Percentiles rank a stretch among this genome's conserved stretches.
These are phyloP conservation scores for Solanum appendiculatum DNA, from an alignment of 257 asterid genomes.

Conservation along the genomic window DNA sequence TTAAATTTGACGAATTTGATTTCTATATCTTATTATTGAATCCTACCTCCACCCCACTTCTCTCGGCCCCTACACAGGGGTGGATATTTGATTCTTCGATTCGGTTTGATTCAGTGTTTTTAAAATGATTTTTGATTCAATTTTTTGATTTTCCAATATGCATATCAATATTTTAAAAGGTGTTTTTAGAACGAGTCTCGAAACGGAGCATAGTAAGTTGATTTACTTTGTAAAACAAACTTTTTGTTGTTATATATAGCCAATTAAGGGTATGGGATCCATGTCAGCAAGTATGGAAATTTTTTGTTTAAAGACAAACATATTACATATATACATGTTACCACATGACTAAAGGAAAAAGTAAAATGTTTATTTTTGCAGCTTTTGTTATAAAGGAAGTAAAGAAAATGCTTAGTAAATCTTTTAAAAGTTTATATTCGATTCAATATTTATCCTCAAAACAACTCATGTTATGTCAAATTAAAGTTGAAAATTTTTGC, in stretches of 20 bases:
- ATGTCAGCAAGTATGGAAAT: slow-evolving; percentile 4
- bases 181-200: too few species aligned
- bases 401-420: background rate
- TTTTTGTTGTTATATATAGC: background rate
- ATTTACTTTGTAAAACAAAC: background rate
- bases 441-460: background rate
- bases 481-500: background rate
- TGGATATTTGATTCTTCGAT: too few species aligned
- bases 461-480: background rate
- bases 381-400: background rate
- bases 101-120: too few species aligned
- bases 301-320: background rate
- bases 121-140: too few species aligned
- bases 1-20: background rate
- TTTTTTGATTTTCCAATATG: too few species aligned
- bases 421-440: background rate
- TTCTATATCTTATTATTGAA: too few species aligned
- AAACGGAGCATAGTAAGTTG: background rate
- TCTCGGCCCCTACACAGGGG: too few species aligned
- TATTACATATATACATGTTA: background rate
- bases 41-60: too few species aligned
- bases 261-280: slow-evolving; percentile 6
- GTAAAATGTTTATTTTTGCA: background rate
- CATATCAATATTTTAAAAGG: too few species aligned
- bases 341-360: background rate